Percentiles rank a stretch among this genome's conserved stretches.
Conservation (phyloP, 2,329 filamentous ascomycete species). For the Cladosporium sp. region DNA sequence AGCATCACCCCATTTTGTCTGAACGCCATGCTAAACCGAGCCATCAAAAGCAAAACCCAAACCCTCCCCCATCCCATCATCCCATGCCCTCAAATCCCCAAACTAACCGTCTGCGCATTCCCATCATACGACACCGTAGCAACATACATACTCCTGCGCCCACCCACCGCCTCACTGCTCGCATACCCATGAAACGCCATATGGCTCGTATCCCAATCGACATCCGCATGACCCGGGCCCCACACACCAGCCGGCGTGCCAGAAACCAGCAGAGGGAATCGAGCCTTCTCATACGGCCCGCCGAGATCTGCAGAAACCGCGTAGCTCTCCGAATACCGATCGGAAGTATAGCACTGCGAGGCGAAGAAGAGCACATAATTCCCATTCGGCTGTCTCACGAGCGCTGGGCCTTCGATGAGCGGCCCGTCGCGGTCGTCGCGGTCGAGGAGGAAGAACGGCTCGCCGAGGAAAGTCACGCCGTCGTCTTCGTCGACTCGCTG, state of each 20-base stretch:
- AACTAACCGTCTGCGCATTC: too few relatives aligned
- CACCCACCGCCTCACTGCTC: conserved; percentile 11
- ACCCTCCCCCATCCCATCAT: too few relatives aligned
- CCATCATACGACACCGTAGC: not conserved
- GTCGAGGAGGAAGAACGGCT: conserved; percentile 18
- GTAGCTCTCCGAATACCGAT: not conserved
- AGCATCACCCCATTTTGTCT: too few relatives aligned
- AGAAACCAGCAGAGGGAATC: conserved; percentile 13
- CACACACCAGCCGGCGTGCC: conserved; percentile 13
- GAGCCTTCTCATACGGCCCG: conserved; percentile 16
- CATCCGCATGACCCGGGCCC: conserved; percentile 20
- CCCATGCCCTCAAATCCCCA: too few relatives aligned
- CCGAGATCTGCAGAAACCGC: conserved; percentile 8
- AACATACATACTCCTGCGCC: conserved; percentile 17
- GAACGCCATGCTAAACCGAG: too few relatives aligned
- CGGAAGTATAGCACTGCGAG: conserved; percentile 22
- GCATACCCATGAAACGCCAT: conserved; percentile 21
- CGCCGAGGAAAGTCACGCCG: conserved; percentile 22
- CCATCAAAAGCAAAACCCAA: too few relatives aligned
- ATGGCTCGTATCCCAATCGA: conserved; percentile 16
- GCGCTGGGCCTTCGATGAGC: conserved; percentile 25
- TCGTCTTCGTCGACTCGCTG: conserved; percentile 23
- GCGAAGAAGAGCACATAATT: conserved; percentile 27
- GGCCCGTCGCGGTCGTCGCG: conserved; percentile 24
- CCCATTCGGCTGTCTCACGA: conserved; percentile 19